Base-by-base conservation (phyloP, 441 rosid species). In the Mallotus repandus region DNA sequence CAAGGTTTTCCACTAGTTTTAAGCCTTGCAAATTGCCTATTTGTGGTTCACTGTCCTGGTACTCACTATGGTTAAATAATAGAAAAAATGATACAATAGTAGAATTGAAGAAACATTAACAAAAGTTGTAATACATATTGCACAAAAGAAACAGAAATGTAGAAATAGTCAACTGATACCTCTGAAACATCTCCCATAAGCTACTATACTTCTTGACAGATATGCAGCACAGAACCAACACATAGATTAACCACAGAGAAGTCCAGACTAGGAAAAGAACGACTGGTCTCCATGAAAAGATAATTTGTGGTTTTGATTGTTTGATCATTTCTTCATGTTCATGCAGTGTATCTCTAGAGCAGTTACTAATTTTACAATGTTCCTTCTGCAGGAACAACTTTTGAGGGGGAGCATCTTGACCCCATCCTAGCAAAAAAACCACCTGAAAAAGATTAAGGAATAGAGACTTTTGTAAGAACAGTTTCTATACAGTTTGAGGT, bases 361-460 rank as follows among this genome's bases (percentile, higher is more conserved):
- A 60, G 46, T 67, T 75, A 75, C 81, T 81, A 55, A 35, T 68
- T 72, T 84, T 84, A 52, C 68, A 67, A 58, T 2, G 69, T 75
- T 29, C 86, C 62, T 83, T 80, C 68, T 76, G 86, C 68, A 65
- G 74, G 79, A 89, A 89, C 79, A 92, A 66, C 80, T 96, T 96
- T 72, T 82, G 55, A 69, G 97, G 93, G 69, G 98, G 97, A 76
- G 88, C 84, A 90, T 96, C 97, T 61, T 81, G 90, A 80, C 99
- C 99, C 78, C 76, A 80, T 73, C 99, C 97, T 78, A 93, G 64
- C 64, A 96, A 63, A 71, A 92, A 78, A 71, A 89, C 83, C 69
- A 93, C 81, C 98, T 94, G 86, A 70, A 77, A 74, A 78, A 81
- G 76, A 66, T 68, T 22, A 74, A 81, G 77, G 18, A 14, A 57